A percentile compares a stretch with the other conserved stretches of the same genome.
Conservation (phyloP, 352 stramenopile genomes). For the Phytophthora idaei region DNA sequence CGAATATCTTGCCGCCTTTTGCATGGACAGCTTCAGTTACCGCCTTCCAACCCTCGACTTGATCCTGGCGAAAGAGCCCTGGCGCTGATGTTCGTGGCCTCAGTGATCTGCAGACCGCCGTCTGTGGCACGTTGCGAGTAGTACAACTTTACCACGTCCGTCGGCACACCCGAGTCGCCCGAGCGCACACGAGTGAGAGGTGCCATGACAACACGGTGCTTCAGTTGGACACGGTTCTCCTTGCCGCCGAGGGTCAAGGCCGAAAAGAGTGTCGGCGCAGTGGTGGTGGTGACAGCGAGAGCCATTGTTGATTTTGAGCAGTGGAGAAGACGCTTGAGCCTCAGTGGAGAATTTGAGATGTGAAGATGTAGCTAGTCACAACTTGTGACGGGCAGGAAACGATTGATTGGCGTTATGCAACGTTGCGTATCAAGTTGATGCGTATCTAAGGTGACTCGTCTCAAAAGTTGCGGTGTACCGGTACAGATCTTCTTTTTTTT, state of each 20-base stretch:
- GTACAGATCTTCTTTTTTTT: neutral
- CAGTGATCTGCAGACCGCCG: slow-evolving; percentile 52
- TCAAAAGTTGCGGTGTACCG: neutral
- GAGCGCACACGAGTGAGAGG: slow-evolving; percentile 43
- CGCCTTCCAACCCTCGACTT: slow-evolving; percentile 38
- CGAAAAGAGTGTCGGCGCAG: slow-evolving; percentile 34
- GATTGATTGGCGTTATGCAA: neutral
- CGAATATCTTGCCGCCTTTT: slow-evolving; percentile 23
- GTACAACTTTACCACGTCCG: slow-evolving; percentile 23
- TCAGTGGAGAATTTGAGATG: neutral
- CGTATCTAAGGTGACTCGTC: neutral
- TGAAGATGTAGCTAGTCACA: neutral
- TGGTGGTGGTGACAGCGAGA: neutral
- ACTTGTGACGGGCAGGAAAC: neutral
- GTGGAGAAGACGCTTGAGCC: neutral
- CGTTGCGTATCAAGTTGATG: no score
- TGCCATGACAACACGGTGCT: slow-evolving; percentile 55
- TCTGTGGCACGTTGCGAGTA: slow-evolving; percentile 46
- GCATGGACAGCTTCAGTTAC: slow-evolving; percentile 41
- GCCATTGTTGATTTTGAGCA: neutral
- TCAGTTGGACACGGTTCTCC: slow-evolving; percentile 33
- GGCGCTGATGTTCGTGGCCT: slow-evolving; percentile 59
- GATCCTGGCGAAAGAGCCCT: slow-evolving; percentile 48
- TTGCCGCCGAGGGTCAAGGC: slow-evolving; percentile 33
- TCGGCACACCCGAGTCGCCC: slow-evolving; percentile 30